A percentile compares a stretch with the other conserved stretches of the same genome.
Evolutionary conservation across 805 yeast genomes (phyloP).

Genomic region (Yarrowia sp.): DNA sequence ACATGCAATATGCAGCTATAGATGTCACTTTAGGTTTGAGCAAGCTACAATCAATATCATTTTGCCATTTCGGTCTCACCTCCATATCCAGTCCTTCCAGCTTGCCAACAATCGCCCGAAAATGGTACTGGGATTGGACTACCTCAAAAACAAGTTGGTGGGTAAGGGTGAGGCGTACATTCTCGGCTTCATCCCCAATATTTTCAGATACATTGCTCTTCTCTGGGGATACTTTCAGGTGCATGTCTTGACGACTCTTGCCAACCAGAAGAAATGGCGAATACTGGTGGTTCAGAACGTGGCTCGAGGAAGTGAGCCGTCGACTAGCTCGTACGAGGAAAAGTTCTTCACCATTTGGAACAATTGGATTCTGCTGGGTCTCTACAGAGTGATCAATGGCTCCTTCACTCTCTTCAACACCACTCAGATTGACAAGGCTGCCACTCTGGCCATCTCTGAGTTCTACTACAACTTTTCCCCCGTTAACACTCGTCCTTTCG

Average conservation of each 20-base stretch:
- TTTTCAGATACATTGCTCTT: background rate
- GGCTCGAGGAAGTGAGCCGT: background rate
- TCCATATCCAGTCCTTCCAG: background rate
- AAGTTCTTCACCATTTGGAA: slow-evolving; percentile 10
- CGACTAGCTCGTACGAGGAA: background rate
- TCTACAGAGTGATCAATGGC: slow-evolving; percentile 13
- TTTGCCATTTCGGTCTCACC: too few relatives aligned
- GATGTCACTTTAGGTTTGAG: slow-evolving; percentile 2
- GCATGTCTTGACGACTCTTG: slow-evolving; percentile 12
- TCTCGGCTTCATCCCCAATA: slow-evolving; percentile 17
- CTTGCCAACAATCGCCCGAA: background rate
- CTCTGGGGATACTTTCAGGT: slow-evolving; percentile 18
- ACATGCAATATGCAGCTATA: background rate
- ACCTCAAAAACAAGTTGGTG: slow-evolving; percentile 3
- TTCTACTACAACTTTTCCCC: slow-evolving; percentile 7
- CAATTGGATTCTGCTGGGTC: slow-evolving; percentile 5
- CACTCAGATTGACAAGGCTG: slow-evolving; percentile 22
- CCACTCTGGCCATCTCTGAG: background rate
- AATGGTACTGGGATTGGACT: slow-evolving; percentile 16
- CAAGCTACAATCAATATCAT: slow-evolving; percentile 6
- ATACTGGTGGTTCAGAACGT: background rate
- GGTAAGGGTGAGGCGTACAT: slow-evolving; percentile 12
- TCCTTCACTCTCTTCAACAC: background rate
- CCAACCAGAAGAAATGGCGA: slow-evolving; percentile 22
- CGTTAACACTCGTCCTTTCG: background rate